Percentiles rank a stretch among this genome's conserved stretches.
Conservation (phyloP, 2,329 filamentous ascomycete genomes). For the Penicillium sp. region DNA sequence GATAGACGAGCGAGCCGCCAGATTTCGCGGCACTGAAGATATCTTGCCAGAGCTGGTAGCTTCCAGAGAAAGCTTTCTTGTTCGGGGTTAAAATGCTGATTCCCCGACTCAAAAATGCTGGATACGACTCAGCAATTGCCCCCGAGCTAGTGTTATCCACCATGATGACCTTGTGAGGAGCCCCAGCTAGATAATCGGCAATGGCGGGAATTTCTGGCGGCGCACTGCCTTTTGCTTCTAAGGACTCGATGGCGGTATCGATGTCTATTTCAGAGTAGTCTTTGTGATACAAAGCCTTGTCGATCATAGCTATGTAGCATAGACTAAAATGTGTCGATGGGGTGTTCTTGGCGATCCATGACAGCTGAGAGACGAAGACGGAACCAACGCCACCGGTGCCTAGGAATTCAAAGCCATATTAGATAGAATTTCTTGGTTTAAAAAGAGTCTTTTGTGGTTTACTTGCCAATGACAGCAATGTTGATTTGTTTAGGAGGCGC, state of each 20-base stretch:
- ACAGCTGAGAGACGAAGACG: slow-evolving; percentile 2
- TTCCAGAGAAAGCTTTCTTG: slow-evolving; percentile 96
- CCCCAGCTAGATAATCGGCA: slow-evolving; percentile 4
- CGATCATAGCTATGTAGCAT: slow-evolving; percentile 10
- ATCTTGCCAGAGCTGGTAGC: slow-evolving; percentile 77
- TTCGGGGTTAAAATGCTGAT: slow-evolving; percentile 82
- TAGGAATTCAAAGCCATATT: not conserved
- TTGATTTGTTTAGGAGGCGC: slow-evolving; percentile 2
- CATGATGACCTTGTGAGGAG: slow-evolving; percentile 7
- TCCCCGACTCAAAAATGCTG: not conserved
- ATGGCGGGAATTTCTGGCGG: slow-evolving; percentile 2
- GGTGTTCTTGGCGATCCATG: slow-evolving; percentile 8
- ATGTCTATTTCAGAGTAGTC: slow-evolving; percentile 8
- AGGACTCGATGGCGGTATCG: not conserved
- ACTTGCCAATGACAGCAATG: slow-evolving; percentile 9
- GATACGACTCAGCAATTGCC: slow-evolving; percentile 6
- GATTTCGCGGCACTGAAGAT: slow-evolving; percentile 76
- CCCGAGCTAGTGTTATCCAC: slow-evolving; percentile 9
- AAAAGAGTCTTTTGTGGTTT: not conserved
- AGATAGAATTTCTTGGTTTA: not conserved
- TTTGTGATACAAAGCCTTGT: slow-evolving; percentile 5
- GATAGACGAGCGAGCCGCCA: slow-evolving; percentile 77
- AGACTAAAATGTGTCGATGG: slow-evolving; percentile 2
- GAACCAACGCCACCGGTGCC: slow-evolving; percentile 8
- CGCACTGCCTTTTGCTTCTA: not conserved